phyloP scores from a whole-genome alignment of 768 basidiomycete genomes.

The Tulasnella sp. region DNA sequence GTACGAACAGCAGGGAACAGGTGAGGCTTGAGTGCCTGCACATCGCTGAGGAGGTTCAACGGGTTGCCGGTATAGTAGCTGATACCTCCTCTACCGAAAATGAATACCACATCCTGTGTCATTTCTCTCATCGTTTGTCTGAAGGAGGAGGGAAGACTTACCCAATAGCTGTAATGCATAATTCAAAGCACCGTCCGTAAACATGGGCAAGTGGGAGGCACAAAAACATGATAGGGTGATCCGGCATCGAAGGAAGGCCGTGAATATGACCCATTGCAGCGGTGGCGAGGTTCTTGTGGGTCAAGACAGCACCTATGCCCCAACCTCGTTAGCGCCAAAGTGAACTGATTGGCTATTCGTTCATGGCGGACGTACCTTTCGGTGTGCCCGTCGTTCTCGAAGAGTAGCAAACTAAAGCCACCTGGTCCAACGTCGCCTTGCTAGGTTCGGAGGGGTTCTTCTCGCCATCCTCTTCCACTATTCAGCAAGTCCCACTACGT shows the following conservation, averaged over 20 bases:
- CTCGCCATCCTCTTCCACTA: conserved; percentile 71
- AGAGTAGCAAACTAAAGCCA: conserved; percentile 29
- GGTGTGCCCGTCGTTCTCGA: conserved; percentile 22
- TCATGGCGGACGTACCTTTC: conserved; percentile 9
- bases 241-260: not conserved
- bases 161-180: conserved; percentile 9
- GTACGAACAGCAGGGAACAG: conserved; percentile 49
- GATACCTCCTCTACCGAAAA: conserved; percentile 57
- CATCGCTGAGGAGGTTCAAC: conserved; percentile 84
- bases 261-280: conserved; percentile 6
- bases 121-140: conserved; percentile 16
- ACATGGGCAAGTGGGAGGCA: conserved; percentile 53
- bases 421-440: conserved; percentile 46
- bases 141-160: not conserved
- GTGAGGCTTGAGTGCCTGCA: conserved; percentile 71
- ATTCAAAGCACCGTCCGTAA: conserved; percentile 52
- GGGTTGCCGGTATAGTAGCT: conserved; percentile 88
- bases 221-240: conserved; percentile 6
- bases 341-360: not conserved
- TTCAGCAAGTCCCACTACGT: not conserved
- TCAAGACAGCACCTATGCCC: conserved; percentile 15
- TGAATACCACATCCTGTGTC: conserved; percentile 45
- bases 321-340: not conserved
- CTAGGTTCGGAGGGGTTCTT: conserved; percentile 45
- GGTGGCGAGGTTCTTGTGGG: conserved; percentile 13